These are phyloP conservation scores for Aurantiochytrium sp. DNA, from an alignment of 108 stramenopile species.

Conservation along the genomic window DNA sequence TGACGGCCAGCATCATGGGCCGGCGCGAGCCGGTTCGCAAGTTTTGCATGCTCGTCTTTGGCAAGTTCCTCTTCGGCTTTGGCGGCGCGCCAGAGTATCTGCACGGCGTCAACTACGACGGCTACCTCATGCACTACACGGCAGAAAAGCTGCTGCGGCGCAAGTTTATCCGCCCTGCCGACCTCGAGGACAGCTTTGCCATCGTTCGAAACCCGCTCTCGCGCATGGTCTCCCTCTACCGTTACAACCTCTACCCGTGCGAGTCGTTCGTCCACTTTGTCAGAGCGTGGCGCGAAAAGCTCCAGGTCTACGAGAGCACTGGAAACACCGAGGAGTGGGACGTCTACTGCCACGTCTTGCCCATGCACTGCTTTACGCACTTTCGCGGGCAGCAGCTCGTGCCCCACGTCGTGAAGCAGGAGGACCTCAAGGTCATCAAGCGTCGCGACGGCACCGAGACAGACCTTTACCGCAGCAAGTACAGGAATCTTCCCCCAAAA, in stretches of 20 bases:
- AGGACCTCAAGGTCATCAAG: constrained; percentile 44
- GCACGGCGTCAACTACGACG: constrained; percentile 58
- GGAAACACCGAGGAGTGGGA: constrained; percentile 65
- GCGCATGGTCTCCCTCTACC: constrained; percentile 63
- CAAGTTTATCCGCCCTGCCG: constrained; percentile 53
- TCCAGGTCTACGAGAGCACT: constrained; percentile 41
- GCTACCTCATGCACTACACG: constrained; percentile 66
- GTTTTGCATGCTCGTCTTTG: constrained; percentile 52
- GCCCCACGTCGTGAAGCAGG: constrained; percentile 57
- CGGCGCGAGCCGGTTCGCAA: constrained; percentile 47
- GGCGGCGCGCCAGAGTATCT: constrained; percentile 52
- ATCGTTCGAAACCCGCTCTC: constrained; percentile 63
- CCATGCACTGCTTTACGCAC: constrained; percentile 61
- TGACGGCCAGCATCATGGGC: constrained; percentile 59
- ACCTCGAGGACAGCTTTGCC: constrained; percentile 56
- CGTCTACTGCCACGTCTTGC: constrained; percentile 59
- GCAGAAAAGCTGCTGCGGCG: constrained; percentile 55
- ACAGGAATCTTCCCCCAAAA: neutral
- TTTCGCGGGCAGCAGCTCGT: constrained; percentile 55
- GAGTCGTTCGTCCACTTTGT: constrained; percentile 58
- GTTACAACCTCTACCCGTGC: constrained; percentile 52
- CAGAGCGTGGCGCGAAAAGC: constrained; percentile 38
- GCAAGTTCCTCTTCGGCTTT: constrained; percentile 49
- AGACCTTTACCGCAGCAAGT: neutral
- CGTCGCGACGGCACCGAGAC: neutral